Base-by-base conservation (phyloP, 2,329 filamentous ascomycete species). In the Hirsutella minnesotensis region DNA sequence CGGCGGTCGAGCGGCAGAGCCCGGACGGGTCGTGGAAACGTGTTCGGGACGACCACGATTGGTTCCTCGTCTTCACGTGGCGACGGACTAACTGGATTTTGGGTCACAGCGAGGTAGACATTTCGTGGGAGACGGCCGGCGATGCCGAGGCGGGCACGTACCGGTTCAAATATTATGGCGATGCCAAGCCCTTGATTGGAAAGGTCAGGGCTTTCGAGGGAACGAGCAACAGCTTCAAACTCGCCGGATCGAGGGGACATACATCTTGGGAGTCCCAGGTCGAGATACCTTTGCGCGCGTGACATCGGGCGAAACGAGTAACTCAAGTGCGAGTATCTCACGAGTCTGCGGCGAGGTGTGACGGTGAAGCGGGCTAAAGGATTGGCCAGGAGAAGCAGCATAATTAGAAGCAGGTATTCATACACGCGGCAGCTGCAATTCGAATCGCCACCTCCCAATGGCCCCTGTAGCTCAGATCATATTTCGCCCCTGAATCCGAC, bases 11-110 rank as follows among this genome's bases (percentile, higher is more conserved):
- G 66, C 69, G 68, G 54, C 68, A 76, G 39, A 58, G 49, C 52
- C 55, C 57, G 22, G 65, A 56, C 13, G 53, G 52, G 3, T 43
- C 41, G 0, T 95, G 90, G 90, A 64, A 60, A 8, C 69, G 67
- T 34, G 74, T 92, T 3, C 71, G 79, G 15, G 77, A 80, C 46
- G 90, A 95, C 56, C 65, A 66, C 4, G 89, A 95, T 57, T 96
- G 89, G 89, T 79, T 78, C 47, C 63, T 95, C 16, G 72, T 92
- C 12, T 95, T 81, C 56, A 69, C 76, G 33, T 96, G 90, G 90
- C 75, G 76, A 52, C 70, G 88, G 33, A 83, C 77, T 2, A 83
- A 79, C 53, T 72, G 70, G 3, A 43, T 88, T 1, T 59, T 86
- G 19, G 88, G 82, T 0, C 80, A 81, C 29, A 94, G 87, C 54